Evolutionary conservation across 176 grass and related monocot species (phyloP).

Genomic region (Oryza meyeriana): DNA sequence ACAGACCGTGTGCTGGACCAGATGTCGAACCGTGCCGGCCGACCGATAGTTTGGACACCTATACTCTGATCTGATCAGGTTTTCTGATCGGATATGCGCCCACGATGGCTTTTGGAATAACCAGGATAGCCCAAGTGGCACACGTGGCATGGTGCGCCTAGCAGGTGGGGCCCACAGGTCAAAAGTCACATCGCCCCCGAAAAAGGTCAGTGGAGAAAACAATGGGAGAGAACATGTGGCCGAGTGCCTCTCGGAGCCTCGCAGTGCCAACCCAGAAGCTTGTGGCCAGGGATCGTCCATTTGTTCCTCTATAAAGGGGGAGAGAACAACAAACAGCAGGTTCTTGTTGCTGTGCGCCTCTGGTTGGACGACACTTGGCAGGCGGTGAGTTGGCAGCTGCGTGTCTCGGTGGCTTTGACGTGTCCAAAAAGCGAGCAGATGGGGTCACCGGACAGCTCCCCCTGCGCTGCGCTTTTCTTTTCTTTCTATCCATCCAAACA

Average conservation of each 20-base stretch:
- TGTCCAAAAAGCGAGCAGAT: constrained; percentile 11
- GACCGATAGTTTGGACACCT: background rate
- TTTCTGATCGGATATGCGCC: background rate
- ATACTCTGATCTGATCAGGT: background rate
- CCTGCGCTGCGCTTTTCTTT: constrained; percentile 21
- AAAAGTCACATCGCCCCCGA: background rate
- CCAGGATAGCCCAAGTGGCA: background rate
- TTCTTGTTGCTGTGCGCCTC: background rate
- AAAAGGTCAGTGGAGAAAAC: background rate
- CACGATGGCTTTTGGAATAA: background rate
- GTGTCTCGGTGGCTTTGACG: constrained; percentile 12
- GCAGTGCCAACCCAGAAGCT: background rate
- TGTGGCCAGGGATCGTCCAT: background rate
- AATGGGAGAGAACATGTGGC: background rate
- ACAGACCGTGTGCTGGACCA: too few species aligned
- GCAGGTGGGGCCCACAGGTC: background rate
- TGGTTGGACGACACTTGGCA: background rate
- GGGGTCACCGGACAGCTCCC: background rate
- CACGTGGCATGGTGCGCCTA: background rate
- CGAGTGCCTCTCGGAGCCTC: background rate
- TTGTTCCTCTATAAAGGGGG: background rate
- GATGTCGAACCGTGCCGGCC: too few species aligned
- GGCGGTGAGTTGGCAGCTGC: background rate
- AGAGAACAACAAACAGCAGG: background rate
- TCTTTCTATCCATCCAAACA: background rate